Evolutionary conservation across 1,139 yeast genomes (phyloP), one percentile per base, ranked within the genome.

Genomic region (Debaryomyces fabryi): DNA sequence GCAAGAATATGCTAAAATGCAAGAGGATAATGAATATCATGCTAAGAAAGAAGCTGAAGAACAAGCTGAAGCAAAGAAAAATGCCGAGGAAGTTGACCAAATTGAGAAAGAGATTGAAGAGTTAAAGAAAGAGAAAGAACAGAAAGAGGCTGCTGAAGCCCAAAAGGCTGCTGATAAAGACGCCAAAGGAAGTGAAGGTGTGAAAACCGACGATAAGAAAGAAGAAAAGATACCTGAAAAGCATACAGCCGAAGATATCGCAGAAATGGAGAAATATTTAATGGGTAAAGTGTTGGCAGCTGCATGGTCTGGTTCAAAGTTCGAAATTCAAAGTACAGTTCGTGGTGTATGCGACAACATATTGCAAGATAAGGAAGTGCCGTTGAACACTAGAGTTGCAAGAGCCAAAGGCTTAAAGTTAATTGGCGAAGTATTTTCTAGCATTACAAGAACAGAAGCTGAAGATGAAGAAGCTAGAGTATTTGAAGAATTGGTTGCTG

Each of bases 301-400:
- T 0, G 96, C 97, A 8, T 92, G 99, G 99, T 86, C 87, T 44
- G 98, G 97, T 0, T 88, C 97, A 20, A 85, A 84, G 58, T 86
- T 85, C 65, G 99, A 92, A 66, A 88, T 92, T 49, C 93, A 88
- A 62, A 81, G 93, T n/a, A 89, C 96, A 0, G 76, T 90, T 32
- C 74, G 97, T 50, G 89, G 83, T 20, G 97, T 92, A 13, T 92
- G 97, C 65, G 96, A 91, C 62, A 71, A 69, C 42, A 85, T 91
- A 4, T 72, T 93, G 46, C 86, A 86, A 56, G 89, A 87, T 62
- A 68, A 75, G 45, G 71, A 74, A 1, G 88, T 83, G 5, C 70
- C 82, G 1, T 63, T 80, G 37, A 67, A 68, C 5, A 83, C 81
- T 52, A 78, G 93, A 46, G 62, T 83, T 3, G 88, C 87, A 51